Evolutionary conservation across 345 rosid species (phyloP), one percentile per base, ranked within the genome.

Genomic region (Limnanthes douglasii): DNA sequence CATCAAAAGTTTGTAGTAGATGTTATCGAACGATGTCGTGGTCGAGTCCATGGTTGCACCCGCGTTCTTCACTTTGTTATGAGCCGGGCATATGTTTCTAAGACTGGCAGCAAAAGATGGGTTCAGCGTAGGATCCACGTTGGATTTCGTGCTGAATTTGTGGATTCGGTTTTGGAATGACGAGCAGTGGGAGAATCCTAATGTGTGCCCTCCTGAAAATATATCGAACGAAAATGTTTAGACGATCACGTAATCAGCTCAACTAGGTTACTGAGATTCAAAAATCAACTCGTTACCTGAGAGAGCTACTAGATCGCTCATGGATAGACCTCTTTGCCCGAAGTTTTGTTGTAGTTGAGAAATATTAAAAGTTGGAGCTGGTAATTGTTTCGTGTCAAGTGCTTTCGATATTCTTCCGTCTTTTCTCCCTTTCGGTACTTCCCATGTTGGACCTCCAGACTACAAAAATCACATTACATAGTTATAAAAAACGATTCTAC

Each of bases 361-460:
- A 22, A 83, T 61, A 61, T 76, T 79, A 34, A 76, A 83, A 29
- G 43, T 46, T 23, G 95, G 95, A 57, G 70, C 76, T 36, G 95
- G 95, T 42, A 79, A 36, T 50, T 66, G 95, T 53, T 74, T 64
- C 25, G 95, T 83, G 5, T 88, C 90, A 7, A 21, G 56, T 37
- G 95, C 97, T 50, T 54, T 72, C 6, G 97, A 75, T 33, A 74
- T 62, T 53, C 86, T 73, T 22, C 95, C 95, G 43, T 88, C 93
- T 56, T 71, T 64, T 62, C 97, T 65, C 13, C 97, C 93, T 55
- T 83, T 83, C 0, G 83, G 95, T n/a, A 88, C 97, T 15, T 56
- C 62, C 97, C 97, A 88, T 32, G 44, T 50, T 0, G 95, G 95
- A 11, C 93, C 95, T 33, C 95, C 95, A 11, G 97, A 83, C 97